Evolutionary conservation across 78 protist species (phyloP), one percentile per base, ranked within the genome.

Genomic region (Speleostelium caveatum): DNA sequence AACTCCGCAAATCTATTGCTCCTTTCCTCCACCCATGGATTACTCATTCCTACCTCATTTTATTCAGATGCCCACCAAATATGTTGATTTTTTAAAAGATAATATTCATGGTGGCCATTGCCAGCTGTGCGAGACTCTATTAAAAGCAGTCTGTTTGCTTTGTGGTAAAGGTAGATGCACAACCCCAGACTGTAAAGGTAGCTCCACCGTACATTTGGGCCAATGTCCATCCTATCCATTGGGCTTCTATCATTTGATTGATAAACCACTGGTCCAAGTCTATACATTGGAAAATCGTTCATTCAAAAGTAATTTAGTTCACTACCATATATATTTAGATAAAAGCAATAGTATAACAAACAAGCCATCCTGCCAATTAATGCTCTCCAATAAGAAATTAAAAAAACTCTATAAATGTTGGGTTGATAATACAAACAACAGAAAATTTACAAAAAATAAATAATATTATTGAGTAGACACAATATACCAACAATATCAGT

Each of bases 261-360:
- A 80, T 55, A 80, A 65, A 30, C 89, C 89, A 80, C n/a, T n/a
- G n/a, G n/a, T n/a, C n/a, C 60, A 55, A 33, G 89, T 80, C 10
- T 45, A 65, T 28, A 58, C 33, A 22, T 36, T 80, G 51, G 32
- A 80, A 80, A n/a, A 45, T 55, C 59, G 89, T 66, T 55, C 89
- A 38, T 56, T 39, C 49, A 38, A 80, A 68, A 28, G 56, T 24
- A 55, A 3, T 22, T 36, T 32, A 19, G 32, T 26, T 36, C 55
- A 21, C 1, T 67, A 33, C n/a, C 59, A 73, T 12, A 56, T 80
- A 12, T 78, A 78, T 66, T 33, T 78, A 6, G 30, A 66, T n/a
- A 55, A 55, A 55, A 39, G 66, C 21, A 75, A 75, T 53, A 51
- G 33, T 24, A 58, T 10, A 22, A n/a, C 75, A 36, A 28, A 30